Base-by-base conservation (phyloP, 768 basidiomycete species). In the Hericium erinaceus region DNA sequence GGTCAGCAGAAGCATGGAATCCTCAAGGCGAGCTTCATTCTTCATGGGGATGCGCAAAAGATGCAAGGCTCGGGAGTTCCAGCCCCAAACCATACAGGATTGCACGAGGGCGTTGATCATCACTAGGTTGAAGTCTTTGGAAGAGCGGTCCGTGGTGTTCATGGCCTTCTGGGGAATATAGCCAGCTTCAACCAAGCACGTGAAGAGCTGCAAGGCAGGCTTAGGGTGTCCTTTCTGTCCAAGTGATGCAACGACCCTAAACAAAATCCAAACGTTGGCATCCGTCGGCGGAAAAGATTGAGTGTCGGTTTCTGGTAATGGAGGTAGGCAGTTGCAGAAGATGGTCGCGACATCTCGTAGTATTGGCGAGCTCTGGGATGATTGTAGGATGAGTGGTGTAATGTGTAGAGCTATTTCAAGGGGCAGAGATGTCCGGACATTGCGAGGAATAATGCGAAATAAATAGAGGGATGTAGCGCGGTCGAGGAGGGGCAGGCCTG, bases 11-110 rank as follows among this genome's bases (percentile, higher is more conserved):
- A 69, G 64, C 40, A 75, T 62, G 33, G 63, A 61, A 13, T 58
- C 57, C 49, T 61, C 65, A 46, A 64, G 57, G 3, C 63, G 59
- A 57, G 66, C 60, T 57, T 60, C 64, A 22, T 64, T 64, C 48
- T 64, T 55, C 55, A 71, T 60, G 55, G 66, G 65, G 6, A 66
- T 60, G 3, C 64, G 65, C 48, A 83, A 64, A 33, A 83, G 67
- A 8, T 57, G 63, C 12, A 73, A 65, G 1, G 80, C 80, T 40
- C 75, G 70, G 26, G 64, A 56, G 52, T 72, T 69, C 81, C 80
- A 84, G 44, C 76, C 71, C 79, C 80, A 84, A 60, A 78, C 72
- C 40, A 82, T 63, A 60, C 80, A 78, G 7, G 84, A 73, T 48
- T 76, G 75, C 10, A 80, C 72, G 38, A 85, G 65, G 12, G 79